These are phyloP conservation scores for Sporothrix brunneoviolacea DNA, from an alignment of 2,329 filamentous ascomycete species.

Conservation along the genomic window DNA sequence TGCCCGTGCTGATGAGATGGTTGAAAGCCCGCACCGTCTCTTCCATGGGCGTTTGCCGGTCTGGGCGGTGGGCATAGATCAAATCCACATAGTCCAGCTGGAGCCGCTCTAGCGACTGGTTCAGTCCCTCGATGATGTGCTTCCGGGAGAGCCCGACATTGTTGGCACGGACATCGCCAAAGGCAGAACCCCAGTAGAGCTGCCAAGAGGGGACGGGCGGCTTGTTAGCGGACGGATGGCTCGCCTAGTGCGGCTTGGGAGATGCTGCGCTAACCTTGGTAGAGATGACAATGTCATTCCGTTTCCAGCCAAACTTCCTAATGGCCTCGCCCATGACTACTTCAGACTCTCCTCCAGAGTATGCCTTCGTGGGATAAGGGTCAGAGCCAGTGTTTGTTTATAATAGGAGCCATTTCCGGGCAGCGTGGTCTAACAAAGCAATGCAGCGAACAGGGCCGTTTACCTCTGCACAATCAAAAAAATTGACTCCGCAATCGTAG, in stretches of 20 bases:
- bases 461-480: slow-evolving; percentile 54
- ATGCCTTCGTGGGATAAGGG: no score
- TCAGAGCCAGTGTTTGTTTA: no score
- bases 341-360: slow-evolving; percentile 56
- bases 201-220: slow-evolving; percentile 27
- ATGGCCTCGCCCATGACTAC: slow-evolving; percentile 58
- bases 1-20: slow-evolving; percentile 52
- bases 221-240: not conserved
- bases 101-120: slow-evolving; percentile 51
- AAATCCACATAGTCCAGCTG: slow-evolving; percentile 61
- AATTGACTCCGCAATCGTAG: slow-evolving; percentile 55
- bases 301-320: slow-evolving; percentile 53
- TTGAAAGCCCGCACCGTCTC: slow-evolving; percentile 52
- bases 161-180: slow-evolving; percentile 50
- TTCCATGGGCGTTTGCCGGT: slow-evolving; percentile 52
- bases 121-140: slow-evolving; percentile 50
- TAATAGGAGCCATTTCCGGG: no score
- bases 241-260: no score
- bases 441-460: no score
- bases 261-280: slow-evolving; percentile 40
- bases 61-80: slow-evolving; percentile 55
- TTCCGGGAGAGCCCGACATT: slow-evolving; percentile 44
- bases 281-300: slow-evolving; percentile 53
- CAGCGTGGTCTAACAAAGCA: no score
- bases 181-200: slow-evolving; percentile 57